Base-by-base conservation (phyloP, 2,329 filamentous ascomycete genomes). In the Akanthomyces dipterigenus region DNA sequence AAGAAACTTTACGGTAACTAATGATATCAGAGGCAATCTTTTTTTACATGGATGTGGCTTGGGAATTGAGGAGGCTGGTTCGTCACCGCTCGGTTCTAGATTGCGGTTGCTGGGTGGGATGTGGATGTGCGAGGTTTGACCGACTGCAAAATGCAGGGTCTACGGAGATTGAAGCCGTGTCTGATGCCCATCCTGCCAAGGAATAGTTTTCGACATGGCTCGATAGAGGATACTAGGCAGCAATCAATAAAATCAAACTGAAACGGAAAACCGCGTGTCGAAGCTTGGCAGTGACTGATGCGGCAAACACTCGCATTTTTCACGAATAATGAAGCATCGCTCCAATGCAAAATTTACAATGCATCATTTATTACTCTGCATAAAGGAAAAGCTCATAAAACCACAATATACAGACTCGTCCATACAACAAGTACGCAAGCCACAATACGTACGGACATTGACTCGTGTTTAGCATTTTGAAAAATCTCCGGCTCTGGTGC, bases 71-170 rank as follows among this genome's bases (percentile, higher is more conserved):
- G 54, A 46, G 54, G 42, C 34, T 58, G 45, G 55, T 7, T 28
- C 14, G 46, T 26, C 55, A 57, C 55, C 43, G 55, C 55, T 49
- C n/a, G 3, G 55, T 50, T 58, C 55, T 42, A 42, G 55, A 50
- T 50, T 58, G 45, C 36, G 45, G 55, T 58, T 58, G 55, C 50
- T 54, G 38, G 46, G 57, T 54, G 31, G 45, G 38, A 48, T 36
- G 55, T 57, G 55, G 55, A 57, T 57, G 51, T 24, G 6, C 6
- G 26, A 18, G 14, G 16, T 5, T n/a, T 34, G 61, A 45, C 62
- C 51, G 61, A 57, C 62, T 63, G 34, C 55, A 62, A 11, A 62
- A 62, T n/a, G 31, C 36, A 43, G 22, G 61, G 61, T 48, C 48
- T 60, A 12, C 22, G 56, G 49, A 64, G 22, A 63, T 63, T 63